phyloP scores from a whole-genome alignment of 73 alveolate species.

The Paramecium pentaurelia region DNA sequence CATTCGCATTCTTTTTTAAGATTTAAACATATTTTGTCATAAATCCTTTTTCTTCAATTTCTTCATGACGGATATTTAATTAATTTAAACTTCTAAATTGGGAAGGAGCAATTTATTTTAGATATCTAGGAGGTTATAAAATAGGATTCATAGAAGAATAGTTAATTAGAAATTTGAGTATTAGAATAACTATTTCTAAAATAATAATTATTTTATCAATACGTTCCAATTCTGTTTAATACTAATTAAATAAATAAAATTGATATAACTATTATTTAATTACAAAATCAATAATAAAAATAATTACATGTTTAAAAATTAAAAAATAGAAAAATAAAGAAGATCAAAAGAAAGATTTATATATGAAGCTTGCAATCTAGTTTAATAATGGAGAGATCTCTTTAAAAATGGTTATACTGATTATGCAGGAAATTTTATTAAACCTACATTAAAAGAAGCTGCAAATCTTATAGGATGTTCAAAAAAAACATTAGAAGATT shows the following conservation, averaged over 20 bases:
- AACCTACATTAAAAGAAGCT: background rate
- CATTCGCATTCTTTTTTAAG: conserved; percentile 3
- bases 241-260: background rate
- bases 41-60: background rate
- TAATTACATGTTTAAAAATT: background rate
- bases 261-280: background rate
- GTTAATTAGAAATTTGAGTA: background rate
- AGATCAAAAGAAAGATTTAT: conserved; percentile 28
- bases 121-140: background rate
- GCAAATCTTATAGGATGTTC: background rate
- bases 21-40: background rate
- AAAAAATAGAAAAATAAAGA: background rate
- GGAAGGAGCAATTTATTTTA: background rate
- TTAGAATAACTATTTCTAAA: background rate
- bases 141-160: background rate
- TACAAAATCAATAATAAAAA: background rate
- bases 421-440: background rate
- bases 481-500: background rate
- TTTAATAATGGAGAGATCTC: background rate
- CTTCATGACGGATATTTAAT: background rate
- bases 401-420: conserved; percentile 14
- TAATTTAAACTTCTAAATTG: background rate
- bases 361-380: background rate
- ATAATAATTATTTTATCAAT: background rate
- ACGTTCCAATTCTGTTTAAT: background rate